Percentiles rank a stretch among this genome's conserved stretches.
These are phyloP conservation scores for Fusarium piperis DNA, from an alignment of 2,329 filamentous ascomycete genomes.

Conservation along the genomic window DNA sequence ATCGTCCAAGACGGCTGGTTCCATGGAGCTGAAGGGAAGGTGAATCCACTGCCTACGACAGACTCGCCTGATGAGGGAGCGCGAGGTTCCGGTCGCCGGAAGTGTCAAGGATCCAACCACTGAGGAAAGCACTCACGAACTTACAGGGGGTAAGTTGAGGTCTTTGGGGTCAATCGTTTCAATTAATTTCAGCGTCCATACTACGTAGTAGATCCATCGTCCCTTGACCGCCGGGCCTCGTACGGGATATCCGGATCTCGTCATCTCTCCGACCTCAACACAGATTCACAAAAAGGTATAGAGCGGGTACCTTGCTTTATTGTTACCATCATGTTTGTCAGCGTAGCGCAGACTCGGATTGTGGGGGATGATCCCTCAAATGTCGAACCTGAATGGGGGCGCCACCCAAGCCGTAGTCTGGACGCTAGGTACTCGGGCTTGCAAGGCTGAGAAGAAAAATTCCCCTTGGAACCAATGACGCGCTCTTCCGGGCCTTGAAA, in stretches of 20 bases:
- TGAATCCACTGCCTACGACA: conserved; percentile 33
- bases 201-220: not conserved
- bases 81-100: conserved; percentile 40
- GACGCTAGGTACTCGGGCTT: not conserved
- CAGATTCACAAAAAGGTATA: not conserved
- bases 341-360: conserved; percentile 21
- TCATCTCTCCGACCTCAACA: not conserved
- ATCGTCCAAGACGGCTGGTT: conserved; percentile 10
- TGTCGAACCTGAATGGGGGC: not conserved
- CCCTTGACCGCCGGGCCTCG: not conserved
- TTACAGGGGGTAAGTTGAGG: conserved; percentile 8
- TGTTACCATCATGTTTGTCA: conserved; percentile 12
- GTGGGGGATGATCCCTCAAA: conserved; percentile 17
- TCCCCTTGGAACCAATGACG: conserved; percentile 36
- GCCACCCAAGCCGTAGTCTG: not conserved
- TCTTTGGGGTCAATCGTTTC: not conserved
- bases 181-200: not conserved
- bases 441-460: conserved; percentile 26
- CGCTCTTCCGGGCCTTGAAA: conserved; percentile 24
- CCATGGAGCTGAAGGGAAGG: conserved; percentile 7
- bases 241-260: not conserved
- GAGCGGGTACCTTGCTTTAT: not conserved
- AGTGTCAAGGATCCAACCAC: conserved; percentile 12
- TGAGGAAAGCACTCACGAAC: not conserved
- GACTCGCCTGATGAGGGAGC: conserved; percentile 33